Conservation (phyloP, 495 filamentous ascomycete genomes). For the Immersiella caudata region DNA sequence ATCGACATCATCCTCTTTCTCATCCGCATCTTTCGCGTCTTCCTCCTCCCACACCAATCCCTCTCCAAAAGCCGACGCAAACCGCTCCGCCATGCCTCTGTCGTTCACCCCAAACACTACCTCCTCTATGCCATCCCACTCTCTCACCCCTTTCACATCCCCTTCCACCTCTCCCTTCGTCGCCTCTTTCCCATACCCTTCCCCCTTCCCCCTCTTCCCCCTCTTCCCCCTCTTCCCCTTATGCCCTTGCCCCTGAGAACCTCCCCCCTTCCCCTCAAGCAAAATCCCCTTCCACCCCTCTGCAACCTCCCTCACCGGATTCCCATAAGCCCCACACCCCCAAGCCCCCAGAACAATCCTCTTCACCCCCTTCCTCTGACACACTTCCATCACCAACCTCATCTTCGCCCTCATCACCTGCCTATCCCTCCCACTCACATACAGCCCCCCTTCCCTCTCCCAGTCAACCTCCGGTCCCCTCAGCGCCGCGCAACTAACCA, state of each 20-base stretch:
- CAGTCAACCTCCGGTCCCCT: constrained; percentile 50
- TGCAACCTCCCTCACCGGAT: constrained; percentile 66
- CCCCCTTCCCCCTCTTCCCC: too few relatives aligned
- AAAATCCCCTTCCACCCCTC: constrained; percentile 61
- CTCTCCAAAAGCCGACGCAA: constrained; percentile 11
- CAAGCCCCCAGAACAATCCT: constrained; percentile 66
- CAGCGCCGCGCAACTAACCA: constrained; percentile 62
- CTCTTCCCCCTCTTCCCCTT: too few relatives aligned
- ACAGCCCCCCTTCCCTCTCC: constrained; percentile 37
- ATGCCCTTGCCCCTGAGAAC: too few relatives aligned
- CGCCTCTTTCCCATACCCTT: constrained; percentile 36
- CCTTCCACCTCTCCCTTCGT: constrained; percentile 56
- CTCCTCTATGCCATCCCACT: constrained; percentile 42
- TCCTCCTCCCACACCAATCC: constrained; percentile 4
- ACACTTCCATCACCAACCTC: constrained; percentile 59
- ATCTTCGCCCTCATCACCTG: constrained; percentile 62
- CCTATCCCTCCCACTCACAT: constrained; percentile 44
- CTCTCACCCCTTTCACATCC: constrained; percentile 49
- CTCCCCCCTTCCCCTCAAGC: constrained; percentile 37
- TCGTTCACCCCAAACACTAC: constrained; percentile 55
- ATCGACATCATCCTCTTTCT: constrained; percentile 9
- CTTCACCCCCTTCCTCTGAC: constrained; percentile 52
- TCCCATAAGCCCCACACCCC: constrained; percentile 68
- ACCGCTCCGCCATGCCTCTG: constrained; percentile 26
- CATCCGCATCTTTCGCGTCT: not conserved